Base-by-base conservation (phyloP, 805 yeast species). In the Saccharomycopsis sp. region DNA sequence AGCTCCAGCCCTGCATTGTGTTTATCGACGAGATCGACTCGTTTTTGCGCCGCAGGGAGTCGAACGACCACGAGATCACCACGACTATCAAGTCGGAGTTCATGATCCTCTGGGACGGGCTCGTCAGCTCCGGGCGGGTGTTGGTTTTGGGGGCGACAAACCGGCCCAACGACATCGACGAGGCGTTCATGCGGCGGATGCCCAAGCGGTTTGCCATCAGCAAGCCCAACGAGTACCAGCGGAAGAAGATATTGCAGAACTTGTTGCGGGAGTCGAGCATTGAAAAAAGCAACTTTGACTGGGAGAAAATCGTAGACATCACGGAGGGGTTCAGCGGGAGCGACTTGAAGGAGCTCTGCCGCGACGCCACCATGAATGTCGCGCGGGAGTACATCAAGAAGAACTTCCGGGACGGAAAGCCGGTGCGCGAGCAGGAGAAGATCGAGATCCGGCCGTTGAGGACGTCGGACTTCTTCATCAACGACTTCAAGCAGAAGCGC, bases 31-130 rank as follows among this genome's bases (percentile, higher is more conserved):
- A 92, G 71, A 94, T 92, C 60, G 99, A 92, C 73, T 89, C 97
- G 4, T 91, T 92, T 67, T 75, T 92, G 64, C 80, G 97, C 64
- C 96, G 90, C 67, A 79, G 99, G 62, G 79, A 85, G 18, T 79
- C 89, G 1, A 76, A 78, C 53, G 99, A 92, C 71, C 97, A 92
- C 72, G 99, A 92, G 71, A 91, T 89, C n/a, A 91, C 97, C 34
- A 89, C 97, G 0, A 85, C 87, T 80, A 75, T 92, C 61, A 92
- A 92, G 71, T 97, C 98, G 0, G 98, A 92, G 71, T 94, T 92
- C 67, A 92, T 92, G 97, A 90, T 97, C 0, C 74, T 92, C 54
- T 92, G 98, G 98, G 99, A 92, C 70, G 99, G 99, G 0, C 75
- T 92, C 34, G 72, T 80, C 5, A 79, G 87, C 8, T 81, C 84